Base-by-base conservation (phyloP, 441 rosid species). In the Gossypium schwendimanii region DNA sequence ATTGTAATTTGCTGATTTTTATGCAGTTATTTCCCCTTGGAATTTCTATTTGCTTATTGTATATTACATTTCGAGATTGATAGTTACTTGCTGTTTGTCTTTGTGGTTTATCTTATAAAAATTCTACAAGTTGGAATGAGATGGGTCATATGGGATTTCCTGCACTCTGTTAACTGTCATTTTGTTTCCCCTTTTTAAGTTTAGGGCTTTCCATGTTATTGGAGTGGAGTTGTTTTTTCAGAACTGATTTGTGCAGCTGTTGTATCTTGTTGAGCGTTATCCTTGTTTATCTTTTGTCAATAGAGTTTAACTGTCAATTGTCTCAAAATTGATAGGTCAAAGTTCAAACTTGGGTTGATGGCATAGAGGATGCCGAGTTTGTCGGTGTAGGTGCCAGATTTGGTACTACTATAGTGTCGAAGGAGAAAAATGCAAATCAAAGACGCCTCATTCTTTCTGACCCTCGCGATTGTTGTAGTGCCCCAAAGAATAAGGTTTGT, bases 341-440 rank as follows among this genome's bases (percentile, higher is more conserved):
- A 95, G 91, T 95, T 72, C 99, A 93, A 75, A 95, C 99, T 6
- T 95, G 96, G 98, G 79, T 91, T 62, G 65, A 89, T 82, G 97
- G 91, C 73, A n/a, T 77, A 58, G 98, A 95, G 81, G 80, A 81
- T 71, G 90, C 77, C n/a, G 99, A 95, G 82, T 95, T 86, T 81
- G 99, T 95, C 6, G 99, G 99, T 0, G 97, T 95, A 6, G 98
- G 98, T 33, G 98, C 99, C 69, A 87, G 99, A 82, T 95, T 95
- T 57, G 99, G 99, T 64, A 82, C 78, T 41, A 72, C 87, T 24
- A 93, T 95, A 60, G 97, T 89, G 59, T 88, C 98, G 1, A 91
- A 91, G 88, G 99, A 93, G 88, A 95, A 93, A 82, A 90, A 91
- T 65, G 99, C 99, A 10, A 81, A 91, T 75, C 93, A 78, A 72